Conservation (phyloP, 2,329 filamentous ascomycete genomes). For the Corinectria fuckeliana region DNA sequence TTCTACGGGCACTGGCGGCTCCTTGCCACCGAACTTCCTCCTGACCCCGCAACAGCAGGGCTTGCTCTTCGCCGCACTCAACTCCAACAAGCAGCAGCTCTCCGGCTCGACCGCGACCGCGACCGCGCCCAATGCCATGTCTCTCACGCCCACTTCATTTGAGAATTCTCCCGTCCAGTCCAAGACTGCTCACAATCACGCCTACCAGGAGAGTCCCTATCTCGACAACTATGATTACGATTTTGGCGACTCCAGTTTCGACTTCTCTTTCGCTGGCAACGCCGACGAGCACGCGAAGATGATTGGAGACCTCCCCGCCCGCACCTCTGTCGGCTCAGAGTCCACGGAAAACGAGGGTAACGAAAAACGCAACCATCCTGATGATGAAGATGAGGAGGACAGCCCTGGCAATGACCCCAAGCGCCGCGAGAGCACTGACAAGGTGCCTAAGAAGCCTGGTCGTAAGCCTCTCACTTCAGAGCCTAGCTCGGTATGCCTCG, state of each 20-base stretch:
- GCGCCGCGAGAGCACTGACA: conserved; percentile 82
- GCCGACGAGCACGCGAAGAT: conserved; percentile 63
- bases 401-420: conserved; percentile 60
- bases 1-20: conserved; percentile 53
- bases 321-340: conserved; percentile 61
- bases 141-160: conserved; percentile 57
- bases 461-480: conserved; percentile 95
- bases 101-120: conserved; percentile 41
- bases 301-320: conserved; percentile 74
- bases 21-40: conserved; percentile 63
- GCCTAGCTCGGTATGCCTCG: conserved; percentile 83
- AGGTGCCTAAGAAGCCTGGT: conserved; percentile 92
- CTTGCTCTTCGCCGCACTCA: conserved; percentile 76
- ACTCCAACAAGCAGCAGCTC: conserved; percentile 64
- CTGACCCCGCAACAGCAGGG: conserved; percentile 79
- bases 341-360: conserved; percentile 61
- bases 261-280: conserved; percentile 61
- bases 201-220: conserved; percentile 78
- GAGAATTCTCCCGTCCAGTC: conserved; percentile 55
- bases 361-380: conserved; percentile 77
- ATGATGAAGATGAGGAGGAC: conserved; percentile 71
- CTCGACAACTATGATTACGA: conserved; percentile 80
- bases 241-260: conserved; percentile 78
- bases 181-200: conserved; percentile 47
- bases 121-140: conserved; percentile 45